Conservation (phyloP, 495 filamentous ascomycete genomes). For the Aspergillus steynii region DNA sequence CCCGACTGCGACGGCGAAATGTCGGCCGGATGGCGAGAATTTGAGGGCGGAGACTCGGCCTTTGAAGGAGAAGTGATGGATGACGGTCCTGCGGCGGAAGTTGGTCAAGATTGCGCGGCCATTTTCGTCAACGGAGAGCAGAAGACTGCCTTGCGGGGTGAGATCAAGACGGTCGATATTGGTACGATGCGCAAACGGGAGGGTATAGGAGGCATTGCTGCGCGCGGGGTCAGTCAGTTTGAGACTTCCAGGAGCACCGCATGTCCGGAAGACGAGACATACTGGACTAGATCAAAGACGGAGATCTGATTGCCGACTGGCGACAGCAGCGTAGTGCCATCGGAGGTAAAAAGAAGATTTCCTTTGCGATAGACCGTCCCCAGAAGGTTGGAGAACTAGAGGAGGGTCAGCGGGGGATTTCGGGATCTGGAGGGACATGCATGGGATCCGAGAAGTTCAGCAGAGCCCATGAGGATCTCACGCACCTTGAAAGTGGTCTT, state of each 20-base stretch:
- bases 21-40: conserved; percentile 87
- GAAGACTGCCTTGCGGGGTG: conserved; percentile 82
- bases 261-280: conserved; percentile 28
- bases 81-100: conserved; percentile 75
- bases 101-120: conserved; percentile 90
- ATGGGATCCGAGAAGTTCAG: neutral
- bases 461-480: neutral
- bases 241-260: too few relatives aligned
- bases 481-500: conserved; percentile 92
- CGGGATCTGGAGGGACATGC: neutral
- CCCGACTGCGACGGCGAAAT: conserved; percentile 85
- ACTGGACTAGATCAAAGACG: conserved; percentile 96
- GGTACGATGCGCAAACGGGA: conserved; percentile 90
- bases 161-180: conserved; percentile 88
- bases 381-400: conserved; percentile 88
- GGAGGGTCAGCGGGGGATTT: neutral
- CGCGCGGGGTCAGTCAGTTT: conserved; percentile 4
- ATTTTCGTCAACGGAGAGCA: conserved; percentile 92
- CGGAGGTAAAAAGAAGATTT: conserved; percentile 93
- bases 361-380: conserved; percentile 97
- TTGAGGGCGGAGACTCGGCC: conserved; percentile 77
- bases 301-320: conserved; percentile 95
- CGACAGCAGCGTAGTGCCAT: conserved; percentile 94
- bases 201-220: conserved; percentile 94
- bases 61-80: conserved; percentile 94